Conservation (phyloP, 352 stramenopile genomes). For the Pythium aristosporum region DNA sequence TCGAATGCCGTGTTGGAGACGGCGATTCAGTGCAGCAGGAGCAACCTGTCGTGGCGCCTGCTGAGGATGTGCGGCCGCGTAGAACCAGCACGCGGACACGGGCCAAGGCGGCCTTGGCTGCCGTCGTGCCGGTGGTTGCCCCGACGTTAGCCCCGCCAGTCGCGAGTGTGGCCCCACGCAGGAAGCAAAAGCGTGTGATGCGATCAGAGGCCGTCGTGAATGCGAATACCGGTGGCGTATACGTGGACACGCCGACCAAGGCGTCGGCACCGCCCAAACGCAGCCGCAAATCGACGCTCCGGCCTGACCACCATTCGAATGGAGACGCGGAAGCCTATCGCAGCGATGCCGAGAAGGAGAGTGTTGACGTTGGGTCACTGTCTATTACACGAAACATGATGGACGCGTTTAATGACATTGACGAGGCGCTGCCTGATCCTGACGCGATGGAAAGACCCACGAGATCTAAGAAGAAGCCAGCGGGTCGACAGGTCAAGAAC, state of each 20-base stretch:
- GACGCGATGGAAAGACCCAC: conserved; percentile 2
- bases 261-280: conserved; percentile 39
- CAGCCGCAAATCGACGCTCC: conserved; percentile 24
- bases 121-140: not conserved
- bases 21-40: not conserved
- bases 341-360: not conserved
- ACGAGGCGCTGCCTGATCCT: not conserved
- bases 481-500: not conserved
- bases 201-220: conserved; percentile 31
- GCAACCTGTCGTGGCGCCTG: no score
- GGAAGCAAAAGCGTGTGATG: conserved; percentile 40
- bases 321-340: not conserved
- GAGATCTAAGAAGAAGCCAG: not conserved
- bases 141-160: not conserved
- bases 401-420: conserved; percentile 19
- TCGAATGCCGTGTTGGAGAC: conserved; percentile 18
- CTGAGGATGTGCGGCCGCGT: not conserved
- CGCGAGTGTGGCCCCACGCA: not conserved
- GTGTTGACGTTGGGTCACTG: not conserved
- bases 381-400: conserved; percentile 22
- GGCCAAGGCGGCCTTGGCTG: not conserved
- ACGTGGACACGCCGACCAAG: conserved; percentile 48
- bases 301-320: not conserved
- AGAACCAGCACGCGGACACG: conserved; percentile 6
- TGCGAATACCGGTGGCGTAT: conserved; percentile 32